Evolutionary conservation across 441 rosid genomes (phyloP), one percentile per base, ranked within the genome.

Genomic region (Eruca vesicaria): DNA sequence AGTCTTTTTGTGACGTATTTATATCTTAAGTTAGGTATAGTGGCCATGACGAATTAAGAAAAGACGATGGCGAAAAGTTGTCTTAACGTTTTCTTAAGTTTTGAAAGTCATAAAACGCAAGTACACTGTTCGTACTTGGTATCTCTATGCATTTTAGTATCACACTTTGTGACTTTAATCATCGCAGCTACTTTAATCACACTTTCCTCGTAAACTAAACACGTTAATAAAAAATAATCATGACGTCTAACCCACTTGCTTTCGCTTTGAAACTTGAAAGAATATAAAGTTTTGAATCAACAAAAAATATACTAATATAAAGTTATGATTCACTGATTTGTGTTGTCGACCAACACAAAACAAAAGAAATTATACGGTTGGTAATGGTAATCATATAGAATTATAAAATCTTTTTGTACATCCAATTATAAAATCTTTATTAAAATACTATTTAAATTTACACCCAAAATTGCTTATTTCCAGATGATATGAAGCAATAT

Each of bases 121-220:
- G 79, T 68, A 75, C 79, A n/a, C 63, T 38, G 64, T 31, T 16
- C 33, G 78, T 74, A 67, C 78, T 20, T 32, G 23, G 73, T 74
- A 67, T 66, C 38, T 48, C 41, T 16, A 6, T 74, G 66, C 52
- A 50, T 56, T 56, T 23, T 58, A 18, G 21, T 68, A 67, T 36
- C 73, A 35, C 56, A 38, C 48, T 50, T 50, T 16, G 8, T 50
- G 21, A 50, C 56, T 75, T 68, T 68, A 60, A 26, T 68, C 9
- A 60, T 53, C 29, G 28, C 58, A 36, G 1, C 19, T 56, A 68
- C 38, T 52, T 61, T 61, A 57, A 21, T 50, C 56, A 31, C 18
- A 63, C 38, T 57, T 69, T 38, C 38, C 29, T 69, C 31, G 16
- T 38, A 36, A 57, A 35, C 28, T 69, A 50, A n/a, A 1, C 23